These are phyloP conservation scores for Amaranthus tricolor DNA, from an alignment of 179 eudicot species.

Conservation along the genomic window DNA sequence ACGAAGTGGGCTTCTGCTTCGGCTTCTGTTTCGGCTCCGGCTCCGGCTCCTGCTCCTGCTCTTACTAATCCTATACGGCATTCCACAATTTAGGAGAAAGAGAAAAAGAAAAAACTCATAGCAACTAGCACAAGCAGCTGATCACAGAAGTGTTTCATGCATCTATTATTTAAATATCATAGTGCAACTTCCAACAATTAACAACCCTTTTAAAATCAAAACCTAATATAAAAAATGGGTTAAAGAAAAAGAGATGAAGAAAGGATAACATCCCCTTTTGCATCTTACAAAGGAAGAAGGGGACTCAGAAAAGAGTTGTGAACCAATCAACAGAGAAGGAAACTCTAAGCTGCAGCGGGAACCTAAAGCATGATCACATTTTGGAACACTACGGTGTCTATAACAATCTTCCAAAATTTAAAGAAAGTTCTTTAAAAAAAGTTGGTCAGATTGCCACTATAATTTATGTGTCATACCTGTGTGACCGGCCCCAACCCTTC, in stretches of 20 bases:
- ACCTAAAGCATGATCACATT: background rate
- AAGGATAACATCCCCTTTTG: background rate
- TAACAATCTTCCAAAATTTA: conserved; percentile 5
- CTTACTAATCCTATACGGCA: conserved; percentile 19
- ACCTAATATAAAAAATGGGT: background rate
- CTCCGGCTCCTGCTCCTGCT: no score
- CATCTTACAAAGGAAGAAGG: background rate
- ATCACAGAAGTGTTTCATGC: background rate
- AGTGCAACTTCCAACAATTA: background rate
- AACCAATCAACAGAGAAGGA: background rate
- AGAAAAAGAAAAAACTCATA: no score
- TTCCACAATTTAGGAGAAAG: background rate
- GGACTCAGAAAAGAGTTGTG: background rate
- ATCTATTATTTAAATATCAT: background rate
- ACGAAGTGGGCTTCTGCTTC: conserved; percentile 42
- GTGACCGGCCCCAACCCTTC: conserved; percentile 35
- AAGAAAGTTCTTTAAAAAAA: background rate
- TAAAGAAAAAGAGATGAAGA: background rate
- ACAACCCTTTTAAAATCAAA: background rate
- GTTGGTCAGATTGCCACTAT: no score
- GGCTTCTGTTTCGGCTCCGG: conserved; percentile 36
- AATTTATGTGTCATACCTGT: conserved; percentile 28
- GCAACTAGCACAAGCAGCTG: background rate
- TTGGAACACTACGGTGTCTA: background rate
- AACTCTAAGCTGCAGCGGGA: background rate